phyloP scores from a whole-genome alignment of 2,329 filamentous ascomycete species.

The Metarhizium album region DNA sequence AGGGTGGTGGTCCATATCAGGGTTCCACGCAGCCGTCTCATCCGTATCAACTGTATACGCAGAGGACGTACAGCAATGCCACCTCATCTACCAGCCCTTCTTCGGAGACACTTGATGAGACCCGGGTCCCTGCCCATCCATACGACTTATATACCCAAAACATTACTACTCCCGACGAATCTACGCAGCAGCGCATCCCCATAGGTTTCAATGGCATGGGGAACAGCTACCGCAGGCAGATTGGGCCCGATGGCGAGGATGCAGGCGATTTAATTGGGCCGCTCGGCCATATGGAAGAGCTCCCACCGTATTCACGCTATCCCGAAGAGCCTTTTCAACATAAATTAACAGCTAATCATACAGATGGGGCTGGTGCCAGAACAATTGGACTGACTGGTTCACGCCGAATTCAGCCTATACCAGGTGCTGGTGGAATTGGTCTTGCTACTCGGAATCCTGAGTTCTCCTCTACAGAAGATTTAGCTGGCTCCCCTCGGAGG shows the following conservation, averaged over 20 bases:
- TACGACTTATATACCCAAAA: slow-evolving; percentile 82
- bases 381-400: neutral
- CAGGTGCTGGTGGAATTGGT: slow-evolving; percentile 51
- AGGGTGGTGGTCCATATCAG: slow-evolving; percentile 53
- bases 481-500: slow-evolving; percentile 30
- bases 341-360: slow-evolving; percentile 14
- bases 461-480: slow-evolving; percentile 44
- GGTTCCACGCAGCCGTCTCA: slow-evolving; percentile 67
- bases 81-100: slow-evolving; percentile 54
- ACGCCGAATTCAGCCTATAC: slow-evolving; percentile 20
- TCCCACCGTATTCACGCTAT: slow-evolving; percentile 86
- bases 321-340: slow-evolving; percentile 58
- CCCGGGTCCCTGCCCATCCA: slow-evolving; percentile 65
- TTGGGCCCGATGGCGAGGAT: slow-evolving; percentile 76
- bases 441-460: slow-evolving; percentile 52
- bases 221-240: slow-evolving; percentile 57
- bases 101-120: slow-evolving; percentile 41
- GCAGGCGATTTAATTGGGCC: slow-evolving; percentile 78
- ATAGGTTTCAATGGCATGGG: slow-evolving; percentile 64
- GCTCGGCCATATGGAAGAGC: slow-evolving; percentile 79
- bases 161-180: slow-evolving; percentile 47
- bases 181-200: slow-evolving; percentile 36
- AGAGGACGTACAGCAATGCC: slow-evolving; percentile 58
- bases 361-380: neutral
- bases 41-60: slow-evolving; percentile 76